phyloP scores from a whole-genome alignment of 169 alveolate species.

The Cryptosporidium meleagridis region DNA sequence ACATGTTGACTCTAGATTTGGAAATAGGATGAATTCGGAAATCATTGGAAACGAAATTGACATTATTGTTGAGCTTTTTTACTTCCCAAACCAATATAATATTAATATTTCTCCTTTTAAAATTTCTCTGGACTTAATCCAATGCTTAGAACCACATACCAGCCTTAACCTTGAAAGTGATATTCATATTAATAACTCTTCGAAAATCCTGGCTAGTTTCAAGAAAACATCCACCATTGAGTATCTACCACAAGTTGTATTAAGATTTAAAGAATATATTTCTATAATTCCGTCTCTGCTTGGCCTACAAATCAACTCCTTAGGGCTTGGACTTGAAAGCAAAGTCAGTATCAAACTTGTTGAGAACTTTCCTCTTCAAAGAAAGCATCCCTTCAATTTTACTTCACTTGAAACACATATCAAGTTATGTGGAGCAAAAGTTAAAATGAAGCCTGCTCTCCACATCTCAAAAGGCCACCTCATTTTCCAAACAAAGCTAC shows the following conservation, averaged over 20 bases:
- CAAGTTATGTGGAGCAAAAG: constrained; percentile 56
- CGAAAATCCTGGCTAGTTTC: constrained; percentile 22
- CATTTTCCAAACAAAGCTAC: constrained; percentile 46
- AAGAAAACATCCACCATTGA: constrained; percentile 33
- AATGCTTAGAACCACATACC: constrained; percentile 13
- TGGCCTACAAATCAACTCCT: constrained; percentile 22
- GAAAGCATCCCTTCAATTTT: background rate
- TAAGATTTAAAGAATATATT: constrained; percentile 31
- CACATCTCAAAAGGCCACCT: constrained; percentile 6
- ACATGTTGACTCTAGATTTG: background rate
- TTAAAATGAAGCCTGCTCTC: constrained; percentile 52
- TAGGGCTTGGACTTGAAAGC: constrained; percentile 37
- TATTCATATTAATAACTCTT: background rate
- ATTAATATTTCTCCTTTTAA: constrained; percentile 38
- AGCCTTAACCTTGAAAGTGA: background rate
- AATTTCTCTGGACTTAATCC: constrained; percentile 16
- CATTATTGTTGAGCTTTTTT: constrained; percentile 31
- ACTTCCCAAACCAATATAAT: constrained; percentile 42
- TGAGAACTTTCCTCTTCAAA: constrained; percentile 46
- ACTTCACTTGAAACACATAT: background rate
- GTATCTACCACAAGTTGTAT: constrained; percentile 5
- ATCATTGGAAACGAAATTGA: constrained; percentile 35
- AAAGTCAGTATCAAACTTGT: constrained; percentile 3
- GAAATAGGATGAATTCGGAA: constrained; percentile 11
- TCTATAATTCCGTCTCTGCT: constrained; percentile 20